Base-by-base conservation (phyloP, 1,284 basidiomycete species). In the Apiotrichum brassicae region DNA sequence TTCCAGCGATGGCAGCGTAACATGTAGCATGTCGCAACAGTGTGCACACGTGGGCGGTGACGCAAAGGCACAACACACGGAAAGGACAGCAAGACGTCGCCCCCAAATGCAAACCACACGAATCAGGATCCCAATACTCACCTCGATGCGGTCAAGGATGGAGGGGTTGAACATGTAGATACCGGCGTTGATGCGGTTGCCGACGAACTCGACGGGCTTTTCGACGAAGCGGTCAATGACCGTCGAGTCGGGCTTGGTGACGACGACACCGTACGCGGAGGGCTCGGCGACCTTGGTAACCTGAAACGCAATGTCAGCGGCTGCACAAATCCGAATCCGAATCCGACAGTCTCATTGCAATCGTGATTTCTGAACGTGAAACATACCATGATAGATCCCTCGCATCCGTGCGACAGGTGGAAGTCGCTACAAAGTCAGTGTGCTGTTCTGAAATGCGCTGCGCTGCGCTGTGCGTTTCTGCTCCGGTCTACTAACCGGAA, bases 151-250 rank as follows among this genome's bases (percentile, higher is more conserved):
- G 62, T 76, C 63, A 47, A 78, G 67, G 39, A 78, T 67, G 34
- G 66, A 71, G 12, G 77, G 77, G 73, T 76, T 76, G 75, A 78
- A 78, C 63, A 78, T 77, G 71, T 78, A 78, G 71, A 78, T 78
- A 65, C 77, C 77, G 53, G 77, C 77, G 68, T 78, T 78, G 71
- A 78, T 78, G 50, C 76, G 66, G 73, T 78, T 78, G 39, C 77
- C 77, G 48, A 78, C 77, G 51, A 77, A 78, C 57, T 77, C 76
- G 53, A 77, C 75, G 28, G 77, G 77, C 69, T 78, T 78, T 66
- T 78, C 77, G 43, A 78, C 77, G 66, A 78, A 78, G 56, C 77
- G 75, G 67, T 78, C 77, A 59, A 78, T 78, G 45, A 73, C 67
- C 8, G 74, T 72, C 28, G 72, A 72, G 55, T 69, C 68, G 34